Base-by-base conservation (phyloP, 2,329 filamentous ascomycete genomes). In the Didymella exigua region DNA sequence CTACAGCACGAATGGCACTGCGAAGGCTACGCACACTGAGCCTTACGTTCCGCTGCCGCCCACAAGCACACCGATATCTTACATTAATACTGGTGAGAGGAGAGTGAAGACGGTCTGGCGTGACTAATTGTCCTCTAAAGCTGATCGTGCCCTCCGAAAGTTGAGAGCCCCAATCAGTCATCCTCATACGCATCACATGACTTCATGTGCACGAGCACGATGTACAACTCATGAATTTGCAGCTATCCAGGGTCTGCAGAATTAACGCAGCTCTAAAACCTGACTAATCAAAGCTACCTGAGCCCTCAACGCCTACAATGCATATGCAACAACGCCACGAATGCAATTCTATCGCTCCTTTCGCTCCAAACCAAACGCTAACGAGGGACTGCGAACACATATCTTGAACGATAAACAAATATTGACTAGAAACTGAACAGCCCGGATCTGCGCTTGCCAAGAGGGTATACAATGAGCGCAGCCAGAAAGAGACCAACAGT, bases 401-500 rank as follows among this genome's bases (percentile, higher is more conserved):
- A 24, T 8, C 16, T 16, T 5, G 23, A 21, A 42, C 26, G 27
- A 33, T 1, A 10, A 8, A 18, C 14, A 26, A n/a, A n/a, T 4
- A 11, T 9, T 23, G n/a, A n/a, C 40, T 64, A 74, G 45, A 74
- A 74, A 49, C 70, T 74, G 50, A 74, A 74, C 34, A 74, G 44
- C 5, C 71, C 71, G 45, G 74, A 77, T 59, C 78, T 72, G 66
- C 73, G 76, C 73, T 81, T 81, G 8, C 79, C 79, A 27, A 80
- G 70, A 1, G 79, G 79, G 68, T 81, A 81, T 4, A 81, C 78
- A 6, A 81, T 67, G 36, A 81, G 68, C 3, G 79, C 78, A 34
- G 76, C 76, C 44, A 81, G 60, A 58, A 81, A 82, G 49, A 82
- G 57, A 0, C 79, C 79, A 0, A 81, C 79, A 0, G 79, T 81